A percentile compares a stretch with the other conserved stretches of the same genome.
phyloP scores from a whole-genome alignment of 768 basidiomycete species.

The Lactarius hengduanensis region DNA sequence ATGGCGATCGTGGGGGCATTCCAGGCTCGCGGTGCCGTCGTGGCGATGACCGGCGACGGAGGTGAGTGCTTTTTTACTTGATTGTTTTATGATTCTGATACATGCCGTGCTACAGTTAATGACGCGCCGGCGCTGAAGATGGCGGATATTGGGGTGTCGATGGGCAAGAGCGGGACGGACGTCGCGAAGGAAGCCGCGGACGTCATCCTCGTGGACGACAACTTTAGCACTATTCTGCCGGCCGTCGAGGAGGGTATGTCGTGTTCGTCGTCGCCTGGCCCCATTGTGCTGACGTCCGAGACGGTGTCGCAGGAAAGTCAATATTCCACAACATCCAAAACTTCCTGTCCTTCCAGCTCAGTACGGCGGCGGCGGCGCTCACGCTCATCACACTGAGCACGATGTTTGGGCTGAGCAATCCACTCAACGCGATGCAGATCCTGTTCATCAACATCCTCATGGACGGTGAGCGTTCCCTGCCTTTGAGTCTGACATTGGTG shows the following conservation, averaged over 20 bases:
- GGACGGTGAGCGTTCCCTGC: conserved; percentile 63
- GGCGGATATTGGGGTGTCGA: conserved; percentile 97
- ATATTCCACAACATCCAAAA: conserved; percentile 99
- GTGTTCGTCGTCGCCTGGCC: conserved; percentile 17
- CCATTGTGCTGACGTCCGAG: conserved; percentile 16
- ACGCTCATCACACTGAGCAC: conserved; percentile 95
- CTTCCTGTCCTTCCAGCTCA: conserved; percentile 95
- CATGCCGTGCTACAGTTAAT: conserved; percentile 56
- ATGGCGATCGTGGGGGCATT: conserved; percentile 97
- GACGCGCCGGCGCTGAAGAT: conserved; percentile 96
- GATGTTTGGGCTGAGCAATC: conserved; percentile 84
- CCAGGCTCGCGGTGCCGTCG: conserved; percentile 83
- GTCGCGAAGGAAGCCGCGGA: conserved; percentile 98
- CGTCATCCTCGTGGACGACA: conserved; percentile 95
- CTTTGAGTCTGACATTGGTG: not conserved
- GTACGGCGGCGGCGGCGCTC: conserved; percentile 94
- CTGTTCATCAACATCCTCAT: conserved; percentile 99
- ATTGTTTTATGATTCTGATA: not conserved
- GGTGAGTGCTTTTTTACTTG: conserved; percentile 47
- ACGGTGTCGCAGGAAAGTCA: conserved; percentile 65
- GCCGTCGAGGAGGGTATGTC: conserved; percentile 86
- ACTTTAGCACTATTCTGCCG: conserved; percentile 91
- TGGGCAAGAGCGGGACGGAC: conserved; percentile 98
- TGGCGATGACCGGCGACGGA: conserved; percentile 98
- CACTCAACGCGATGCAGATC: conserved; percentile 97